Evolutionary conservation across 768 basidiomycete genomes (phyloP).

Genomic region (Tephrocybe sp.): DNA sequence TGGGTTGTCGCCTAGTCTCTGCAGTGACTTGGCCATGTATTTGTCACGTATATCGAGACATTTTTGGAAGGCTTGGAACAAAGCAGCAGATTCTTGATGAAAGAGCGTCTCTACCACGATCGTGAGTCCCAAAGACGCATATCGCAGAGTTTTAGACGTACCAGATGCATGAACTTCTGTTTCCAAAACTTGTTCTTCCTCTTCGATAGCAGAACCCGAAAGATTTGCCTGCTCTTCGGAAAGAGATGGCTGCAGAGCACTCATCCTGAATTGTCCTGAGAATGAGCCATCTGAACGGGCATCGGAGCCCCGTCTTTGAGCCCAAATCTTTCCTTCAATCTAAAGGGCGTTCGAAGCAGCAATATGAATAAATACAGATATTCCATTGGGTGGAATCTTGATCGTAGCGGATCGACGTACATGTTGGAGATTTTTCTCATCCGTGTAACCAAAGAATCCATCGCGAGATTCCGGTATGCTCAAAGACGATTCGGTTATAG

Average conservation of each 20-base stretch:
- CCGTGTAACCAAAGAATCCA: slow-evolving; percentile 76
- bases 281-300: slow-evolving; percentile 40
- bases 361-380: slow-evolving; percentile 2
- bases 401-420: slow-evolving; percentile 36
- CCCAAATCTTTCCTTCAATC: slow-evolving; percentile 75
- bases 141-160: slow-evolving; percentile 10
- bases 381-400: neutral
- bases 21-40: slow-evolving; percentile 84
- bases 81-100: slow-evolving; percentile 45
- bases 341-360: slow-evolving; percentile 22
- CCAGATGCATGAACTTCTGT: slow-evolving; percentile 30
- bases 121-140: slow-evolving; percentile 4
- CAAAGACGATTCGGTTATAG: slow-evolving; percentile 7
- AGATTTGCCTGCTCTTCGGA: slow-evolving; percentile 21
- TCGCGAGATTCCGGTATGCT: slow-evolving; percentile 56
- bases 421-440: slow-evolving; percentile 75
- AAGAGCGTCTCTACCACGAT: slow-evolving; percentile 27
- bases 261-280: slow-evolving; percentile 37
- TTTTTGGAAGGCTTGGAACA: slow-evolving; percentile 72
- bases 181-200: slow-evolving; percentile 26
- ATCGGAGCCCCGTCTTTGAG: slow-evolving; percentile 63
- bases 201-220: slow-evolving; percentile 25
- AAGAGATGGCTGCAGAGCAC: slow-evolving; percentile 29
- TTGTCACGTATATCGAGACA: slow-evolving; percentile 95
- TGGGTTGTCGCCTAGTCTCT: slow-evolving; percentile 94